Percentiles rank a stretch among this genome's conserved stretches.
Evolutionary conservation across 2,329 filamentous ascomycete species (phyloP).

Genomic region (Paecilomyces sp.): DNA sequence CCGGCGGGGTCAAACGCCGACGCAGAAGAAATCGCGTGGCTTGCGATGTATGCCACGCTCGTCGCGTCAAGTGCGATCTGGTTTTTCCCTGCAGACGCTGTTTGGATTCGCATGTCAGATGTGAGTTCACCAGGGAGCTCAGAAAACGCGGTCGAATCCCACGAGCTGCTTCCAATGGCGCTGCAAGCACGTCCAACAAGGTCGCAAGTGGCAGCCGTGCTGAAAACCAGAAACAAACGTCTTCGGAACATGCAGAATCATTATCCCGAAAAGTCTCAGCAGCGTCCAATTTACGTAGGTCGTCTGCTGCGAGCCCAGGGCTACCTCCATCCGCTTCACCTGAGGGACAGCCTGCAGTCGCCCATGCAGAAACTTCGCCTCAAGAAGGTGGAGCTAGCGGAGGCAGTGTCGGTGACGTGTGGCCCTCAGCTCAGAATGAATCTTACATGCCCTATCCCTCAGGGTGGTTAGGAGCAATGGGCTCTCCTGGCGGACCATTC

Average conservation of each 20-base stretch:
- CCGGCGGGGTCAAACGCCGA: background rate
- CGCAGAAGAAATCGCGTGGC: slow-evolving; percentile 42
- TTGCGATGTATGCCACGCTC: slow-evolving; percentile 91
- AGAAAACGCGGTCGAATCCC: slow-evolving; percentile 87
- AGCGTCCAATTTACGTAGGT: slow-evolving; percentile 16
- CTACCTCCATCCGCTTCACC: slow-evolving; percentile 15
- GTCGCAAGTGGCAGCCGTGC: slow-evolving; percentile 3
- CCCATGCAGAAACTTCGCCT: slow-evolving; percentile 12
- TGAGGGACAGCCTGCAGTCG: slow-evolving; percentile 20
- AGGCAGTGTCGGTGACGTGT: slow-evolving; percentile 5
- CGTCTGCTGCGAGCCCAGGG: slow-evolving; percentile 20
- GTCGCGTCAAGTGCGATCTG: slow-evolving; percentile 89
- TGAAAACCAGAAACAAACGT: slow-evolving; percentile 3
- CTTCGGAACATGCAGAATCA: slow-evolving; percentile 5
- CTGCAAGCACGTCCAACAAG: background rate
- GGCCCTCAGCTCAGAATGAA: slow-evolving; percentile 8
- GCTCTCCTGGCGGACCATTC: slow-evolving; percentile 5
- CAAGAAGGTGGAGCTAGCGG: slow-evolving; percentile 8
- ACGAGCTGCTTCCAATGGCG: slow-evolving; percentile 52
- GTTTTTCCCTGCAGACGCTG: slow-evolving; percentile 88
- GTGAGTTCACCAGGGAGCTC: slow-evolving; percentile 83
- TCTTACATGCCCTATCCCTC: slow-evolving; percentile 5
- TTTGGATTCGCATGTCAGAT: slow-evolving; percentile 60
- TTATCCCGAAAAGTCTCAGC: slow-evolving; percentile 16
- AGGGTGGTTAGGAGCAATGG: slow-evolving; percentile 5